Conservation (phyloP, 768 basidiomycete species). For the Rhizopogon roseolus region DNA sequence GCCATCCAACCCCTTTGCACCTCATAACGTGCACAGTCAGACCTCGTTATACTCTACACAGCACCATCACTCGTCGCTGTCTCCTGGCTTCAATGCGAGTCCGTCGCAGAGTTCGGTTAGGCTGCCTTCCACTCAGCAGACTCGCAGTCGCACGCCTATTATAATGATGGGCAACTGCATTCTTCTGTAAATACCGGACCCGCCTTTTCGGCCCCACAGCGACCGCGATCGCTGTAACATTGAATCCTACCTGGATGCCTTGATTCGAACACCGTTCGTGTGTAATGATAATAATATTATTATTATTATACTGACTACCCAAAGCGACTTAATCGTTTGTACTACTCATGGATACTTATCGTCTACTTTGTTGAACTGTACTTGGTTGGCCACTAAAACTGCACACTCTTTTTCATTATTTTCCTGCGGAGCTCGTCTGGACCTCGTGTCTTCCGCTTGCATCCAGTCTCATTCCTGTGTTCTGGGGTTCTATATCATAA, state of each 20-base stretch:
- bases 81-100: conserved; percentile 24
- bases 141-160: conserved; percentile 23
- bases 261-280: conserved; percentile 15
- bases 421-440: conserved; percentile 13
- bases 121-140: conserved; percentile 21
- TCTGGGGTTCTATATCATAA: conserved; percentile 9
- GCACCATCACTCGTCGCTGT: conserved; percentile 24
- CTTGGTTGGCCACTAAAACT: conserved; percentile 6
- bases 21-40: conserved; percentile 21
- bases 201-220: conserved; percentile 26
- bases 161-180: conserved; percentile 24
- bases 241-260: conserved; percentile 3
- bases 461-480: conserved; percentile 11
- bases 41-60: conserved; percentile 26
- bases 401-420: conserved; percentile 19
- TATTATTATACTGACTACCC: conserved; percentile 29
- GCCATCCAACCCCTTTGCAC: conserved; percentile 31
- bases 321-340: conserved; percentile 22
- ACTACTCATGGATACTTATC: neutral
- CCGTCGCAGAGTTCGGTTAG: conserved; percentile 26
- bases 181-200: conserved; percentile 21
- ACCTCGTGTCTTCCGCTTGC: conserved; percentile 20
- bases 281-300: conserved; percentile 31
- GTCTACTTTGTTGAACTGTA: conserved; percentile 24
- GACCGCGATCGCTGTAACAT: conserved; percentile 2